These are phyloP conservation scores for Puccinia horiana DNA, from an alignment of 1,284 basidiomycete species.

Conservation along the genomic window DNA sequence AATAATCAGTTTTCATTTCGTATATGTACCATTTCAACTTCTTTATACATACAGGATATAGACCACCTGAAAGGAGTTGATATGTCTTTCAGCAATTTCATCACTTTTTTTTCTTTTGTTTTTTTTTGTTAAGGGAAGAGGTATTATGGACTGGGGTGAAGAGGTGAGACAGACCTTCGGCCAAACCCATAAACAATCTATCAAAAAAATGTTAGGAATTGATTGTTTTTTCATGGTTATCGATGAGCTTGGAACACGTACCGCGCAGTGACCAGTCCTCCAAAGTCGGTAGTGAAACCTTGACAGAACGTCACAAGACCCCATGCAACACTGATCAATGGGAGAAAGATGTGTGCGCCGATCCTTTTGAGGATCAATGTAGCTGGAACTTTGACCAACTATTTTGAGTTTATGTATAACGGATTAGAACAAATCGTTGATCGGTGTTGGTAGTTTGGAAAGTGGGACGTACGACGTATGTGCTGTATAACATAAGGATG, in stretches of 20 bases:
- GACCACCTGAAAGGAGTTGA: not conserved
- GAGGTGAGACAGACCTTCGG: constrained; percentile 14
- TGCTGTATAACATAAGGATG: not conserved
- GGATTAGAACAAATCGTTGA: not conserved
- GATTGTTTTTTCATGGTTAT: not conserved
- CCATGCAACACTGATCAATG: not conserved
- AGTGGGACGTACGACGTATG: constrained; percentile 17
- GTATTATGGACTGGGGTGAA: not conserved
- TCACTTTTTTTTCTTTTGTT: not conserved
- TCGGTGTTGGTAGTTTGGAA: not conserved
- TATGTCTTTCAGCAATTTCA: not conserved
- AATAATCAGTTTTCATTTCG: not conserved
- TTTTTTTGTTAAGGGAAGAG: not conserved
- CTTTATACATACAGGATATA: constrained; percentile 9
- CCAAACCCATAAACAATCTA: constrained; percentile 27
- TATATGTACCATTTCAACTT: not conserved
- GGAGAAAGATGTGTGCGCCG: constrained; percentile 11
- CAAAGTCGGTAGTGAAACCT: constrained; percentile 14
- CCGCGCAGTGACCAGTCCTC: not conserved
- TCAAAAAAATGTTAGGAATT: not conserved
- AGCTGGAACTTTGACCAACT: constrained; percentile 27
- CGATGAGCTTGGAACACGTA: not conserved
- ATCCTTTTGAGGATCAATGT: constrained; percentile 13
- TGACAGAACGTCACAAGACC: constrained; percentile 19
- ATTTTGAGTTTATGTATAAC: not conserved